Conservation (phyloP, 331 rosid genomes). For the Telfairia occidentalis region DNA sequence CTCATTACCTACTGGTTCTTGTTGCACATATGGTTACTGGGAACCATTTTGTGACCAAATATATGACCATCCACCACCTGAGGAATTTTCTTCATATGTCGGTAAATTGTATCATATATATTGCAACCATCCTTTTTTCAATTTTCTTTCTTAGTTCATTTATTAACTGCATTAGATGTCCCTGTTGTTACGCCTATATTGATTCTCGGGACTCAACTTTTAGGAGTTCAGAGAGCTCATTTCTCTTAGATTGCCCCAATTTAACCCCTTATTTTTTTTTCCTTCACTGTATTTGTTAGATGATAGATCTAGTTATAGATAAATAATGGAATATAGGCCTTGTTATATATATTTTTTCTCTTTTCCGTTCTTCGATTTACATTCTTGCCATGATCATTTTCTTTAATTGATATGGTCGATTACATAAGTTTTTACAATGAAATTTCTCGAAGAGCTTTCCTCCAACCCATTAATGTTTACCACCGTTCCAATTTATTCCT, state of each 20-base stretch:
- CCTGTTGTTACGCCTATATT: slow-evolving; percentile 13
- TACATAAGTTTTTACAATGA: not conserved
- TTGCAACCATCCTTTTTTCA: not conserved
- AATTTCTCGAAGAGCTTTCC: too few relatives aligned
- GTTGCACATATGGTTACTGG: slow-evolving; percentile 85
- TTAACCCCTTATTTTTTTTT: not conserved
- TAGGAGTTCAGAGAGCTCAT: slow-evolving; percentile 61
- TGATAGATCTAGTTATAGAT: slow-evolving; percentile 2
- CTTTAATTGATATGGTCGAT: not conserved
- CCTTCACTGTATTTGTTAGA: not conserved
- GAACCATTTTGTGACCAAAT: slow-evolving; percentile 47
- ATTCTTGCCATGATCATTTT: not conserved
- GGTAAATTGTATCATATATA: slow-evolving; percentile 48
- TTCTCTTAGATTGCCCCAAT: not conserved
- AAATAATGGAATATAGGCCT: not conserved
- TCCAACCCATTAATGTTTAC: too few relatives aligned
- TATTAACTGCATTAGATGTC: slow-evolving; percentile 1
- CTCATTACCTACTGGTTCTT: slow-evolving; percentile 57
- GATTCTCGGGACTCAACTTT: slow-evolving; percentile 66
- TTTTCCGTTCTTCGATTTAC: not conserved
- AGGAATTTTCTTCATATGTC: slow-evolving; percentile 17
- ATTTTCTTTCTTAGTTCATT: slow-evolving; percentile 16
- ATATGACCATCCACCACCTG: slow-evolving; percentile 18
- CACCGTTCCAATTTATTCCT: not conserved
- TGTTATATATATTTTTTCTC: not conserved